A percentile compares a stretch with the other conserved stretches of the same genome.
Evolutionary conservation across 495 filamentous ascomycete genomes (phyloP).

Genomic region (Trichoderma parareesei): DNA sequence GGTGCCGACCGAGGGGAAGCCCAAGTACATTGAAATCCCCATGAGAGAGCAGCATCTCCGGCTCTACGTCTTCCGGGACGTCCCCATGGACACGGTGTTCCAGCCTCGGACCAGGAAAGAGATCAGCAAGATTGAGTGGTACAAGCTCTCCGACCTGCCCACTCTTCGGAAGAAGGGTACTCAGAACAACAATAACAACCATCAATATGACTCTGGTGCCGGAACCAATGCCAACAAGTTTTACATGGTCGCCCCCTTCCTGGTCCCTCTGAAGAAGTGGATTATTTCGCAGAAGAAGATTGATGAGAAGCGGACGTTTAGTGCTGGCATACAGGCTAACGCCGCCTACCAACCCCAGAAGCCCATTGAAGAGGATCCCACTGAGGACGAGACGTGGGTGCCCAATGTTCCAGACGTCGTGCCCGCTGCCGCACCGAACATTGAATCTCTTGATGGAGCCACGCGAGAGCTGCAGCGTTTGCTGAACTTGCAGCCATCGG

Average conservation of each 20-base stretch:
- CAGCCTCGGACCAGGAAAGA: constrained; percentile 89
- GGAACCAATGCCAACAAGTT: constrained; percentile 72
- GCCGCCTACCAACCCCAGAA: constrained; percentile 15
- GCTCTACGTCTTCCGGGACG: constrained; percentile 80
- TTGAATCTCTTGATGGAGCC: constrained; percentile 45
- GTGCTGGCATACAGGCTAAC: constrained; percentile 5
- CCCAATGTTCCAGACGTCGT: constrained; percentile 16
- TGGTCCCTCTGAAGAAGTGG: constrained; percentile 83
- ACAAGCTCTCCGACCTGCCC: constrained; percentile 77
- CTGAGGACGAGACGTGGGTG: constrained; percentile 32
- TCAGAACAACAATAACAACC: constrained; percentile 46
- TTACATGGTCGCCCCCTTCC: constrained; percentile 95
- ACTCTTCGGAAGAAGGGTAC: constrained; percentile 60
- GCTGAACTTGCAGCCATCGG: constrained; percentile 50
- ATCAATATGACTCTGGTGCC: constrained; percentile 35
- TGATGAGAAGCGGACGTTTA: constrained; percentile 36
- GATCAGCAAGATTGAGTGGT: constrained; percentile 94
- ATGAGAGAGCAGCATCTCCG: constrained; percentile 90
- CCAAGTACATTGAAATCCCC: constrained; percentile 74
- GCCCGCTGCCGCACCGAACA: constrained; percentile 17
- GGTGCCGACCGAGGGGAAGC: constrained; percentile 55
- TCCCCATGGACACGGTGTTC: constrained; percentile 79
- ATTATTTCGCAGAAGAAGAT: constrained; percentile 71
- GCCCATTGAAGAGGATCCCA: constrained; percentile 29
- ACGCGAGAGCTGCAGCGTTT: constrained; percentile 55